Evolutionary conservation across 441 rosid genomes (phyloP), one percentile per base, ranked within the genome.

Genomic region (Dalechampia spathulata): DNA sequence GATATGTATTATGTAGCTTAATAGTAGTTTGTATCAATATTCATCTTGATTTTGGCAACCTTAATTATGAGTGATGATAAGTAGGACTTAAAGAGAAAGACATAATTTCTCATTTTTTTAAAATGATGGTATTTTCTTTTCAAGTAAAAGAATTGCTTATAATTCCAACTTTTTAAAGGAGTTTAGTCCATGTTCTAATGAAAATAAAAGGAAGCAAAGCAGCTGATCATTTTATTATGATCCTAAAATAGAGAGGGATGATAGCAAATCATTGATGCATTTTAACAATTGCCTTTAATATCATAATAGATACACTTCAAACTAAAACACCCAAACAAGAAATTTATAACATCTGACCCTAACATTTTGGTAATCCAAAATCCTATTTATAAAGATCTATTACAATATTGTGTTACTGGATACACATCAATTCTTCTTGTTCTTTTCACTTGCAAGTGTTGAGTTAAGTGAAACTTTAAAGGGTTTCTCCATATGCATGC

Each of bases 121-220:
- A n/a, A 60, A 91, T 80, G 4, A 85, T 63, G 9, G 97, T 92
- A 57, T 89, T 89, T 64, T 92, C 99, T 73, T 89, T 96, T 27
- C 85, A 74, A 8, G 97, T 86, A 56, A 92, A 89, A 0, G 99
- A 97, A 39, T 66, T 61, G 6, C 86, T 59, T 11, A 71, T 65
- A 45, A 89, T 23, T 47, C 99, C 87, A 12, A 83, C 83, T 69
- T 71, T 85, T 2, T 83, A 76, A 4, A 89, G 75, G 55, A 92
- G 64, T 54, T 80, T 79, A 27, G 97, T 85, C 96, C 99, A 86
- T 0, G 88, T 71, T 65, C 68, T 78, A 50, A 92, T 64, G 52
- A 86, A 74, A 14, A 89, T 85, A 44, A 77, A 89, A 32, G 87
- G 92, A 0, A 92, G 74, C 0, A 92, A 88, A 41, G 95, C 97